Conservation (phyloP, 2,329 filamentous ascomycete genomes). For the Apiospora rasikravindrae region DNA sequence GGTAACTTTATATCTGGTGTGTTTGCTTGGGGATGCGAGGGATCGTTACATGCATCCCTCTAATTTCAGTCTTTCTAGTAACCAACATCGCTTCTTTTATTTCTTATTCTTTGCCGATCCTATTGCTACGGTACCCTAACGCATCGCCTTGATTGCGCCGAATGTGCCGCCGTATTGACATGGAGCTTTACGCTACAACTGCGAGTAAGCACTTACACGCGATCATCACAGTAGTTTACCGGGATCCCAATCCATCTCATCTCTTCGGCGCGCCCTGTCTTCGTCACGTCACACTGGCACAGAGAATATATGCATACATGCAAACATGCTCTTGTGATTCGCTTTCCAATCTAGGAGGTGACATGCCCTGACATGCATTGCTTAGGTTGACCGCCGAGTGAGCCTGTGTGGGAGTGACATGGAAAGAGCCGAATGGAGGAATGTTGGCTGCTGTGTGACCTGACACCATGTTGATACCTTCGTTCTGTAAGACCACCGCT, state of each 20-base stretch:
- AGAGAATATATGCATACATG: background rate
- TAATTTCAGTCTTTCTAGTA: background rate
- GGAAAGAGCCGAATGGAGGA: background rate
- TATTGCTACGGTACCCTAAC: background rate
- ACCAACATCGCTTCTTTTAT: background rate
- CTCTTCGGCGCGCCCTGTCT: background rate
- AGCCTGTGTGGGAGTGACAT: background rate
- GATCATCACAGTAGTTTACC: background rate
- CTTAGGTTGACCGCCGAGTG: background rate
- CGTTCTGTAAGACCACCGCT: too few relatives aligned
- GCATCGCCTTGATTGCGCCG: background rate
- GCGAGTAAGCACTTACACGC: background rate
- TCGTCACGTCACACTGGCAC: background rate
- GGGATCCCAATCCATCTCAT: background rate
- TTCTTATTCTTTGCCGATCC: background rate
- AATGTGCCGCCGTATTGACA: background rate
- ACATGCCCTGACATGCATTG: background rate
- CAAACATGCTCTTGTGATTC: background rate
- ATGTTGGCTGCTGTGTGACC: background rate
- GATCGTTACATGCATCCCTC: background rate
- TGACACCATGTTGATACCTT: background rate
- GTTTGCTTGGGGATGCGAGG: background rate
- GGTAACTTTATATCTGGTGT: background rate
- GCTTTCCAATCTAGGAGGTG: background rate
- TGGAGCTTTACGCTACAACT: background rate